Percentiles rank a stretch among this genome's conserved stretches.
phyloP scores from a whole-genome alignment of 2,329 filamentous ascomycete genomes.

The Zymoseptoria crescenta region DNA sequence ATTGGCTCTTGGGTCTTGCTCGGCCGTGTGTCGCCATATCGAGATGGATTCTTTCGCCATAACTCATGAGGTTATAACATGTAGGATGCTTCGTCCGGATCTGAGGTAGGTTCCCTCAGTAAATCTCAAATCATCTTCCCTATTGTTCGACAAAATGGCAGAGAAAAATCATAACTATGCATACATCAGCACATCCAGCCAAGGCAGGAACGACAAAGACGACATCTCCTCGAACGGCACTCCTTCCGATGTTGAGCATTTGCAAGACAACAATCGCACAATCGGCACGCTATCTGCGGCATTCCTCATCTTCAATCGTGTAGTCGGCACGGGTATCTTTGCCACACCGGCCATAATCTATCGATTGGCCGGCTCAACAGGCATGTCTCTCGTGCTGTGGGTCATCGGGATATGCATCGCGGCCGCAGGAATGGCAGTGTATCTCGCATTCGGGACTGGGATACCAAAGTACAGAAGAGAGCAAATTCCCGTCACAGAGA shows the following conservation, averaged over 20 bases:
- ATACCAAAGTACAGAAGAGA: slow-evolving; percentile 56
- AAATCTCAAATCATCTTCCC: neutral
- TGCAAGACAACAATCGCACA: slow-evolving; percentile 27
- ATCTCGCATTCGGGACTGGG: slow-evolving; percentile 58
- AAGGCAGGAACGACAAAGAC: too few relatives aligned
- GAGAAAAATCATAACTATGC: too few relatives aligned
- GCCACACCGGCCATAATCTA: slow-evolving; percentile 21
- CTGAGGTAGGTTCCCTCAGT: neutral
- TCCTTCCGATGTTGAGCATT: too few relatives aligned
- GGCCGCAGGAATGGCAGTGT: slow-evolving; percentile 54
- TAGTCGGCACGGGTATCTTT: slow-evolving; percentile 26
- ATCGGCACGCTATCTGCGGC: slow-evolving; percentile 50
- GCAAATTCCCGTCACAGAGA: too few relatives aligned
- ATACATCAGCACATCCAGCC: too few relatives aligned
- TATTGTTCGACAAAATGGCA: too few relatives aligned
- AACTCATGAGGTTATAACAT: neutral
- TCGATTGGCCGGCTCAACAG: slow-evolving; percentile 20
- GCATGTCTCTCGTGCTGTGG: slow-evolving; percentile 35
- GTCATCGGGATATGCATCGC: slow-evolving; percentile 39
- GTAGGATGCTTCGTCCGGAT: neutral
- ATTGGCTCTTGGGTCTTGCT: neutral
- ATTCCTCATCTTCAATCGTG: slow-evolving; percentile 35
- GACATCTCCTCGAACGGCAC: too few relatives aligned
- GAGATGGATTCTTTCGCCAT: neutral
- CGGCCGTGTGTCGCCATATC: neutral